Base-by-base conservation (phyloP, 306 rosid genomes). In the Arachis stenosperma region DNA sequence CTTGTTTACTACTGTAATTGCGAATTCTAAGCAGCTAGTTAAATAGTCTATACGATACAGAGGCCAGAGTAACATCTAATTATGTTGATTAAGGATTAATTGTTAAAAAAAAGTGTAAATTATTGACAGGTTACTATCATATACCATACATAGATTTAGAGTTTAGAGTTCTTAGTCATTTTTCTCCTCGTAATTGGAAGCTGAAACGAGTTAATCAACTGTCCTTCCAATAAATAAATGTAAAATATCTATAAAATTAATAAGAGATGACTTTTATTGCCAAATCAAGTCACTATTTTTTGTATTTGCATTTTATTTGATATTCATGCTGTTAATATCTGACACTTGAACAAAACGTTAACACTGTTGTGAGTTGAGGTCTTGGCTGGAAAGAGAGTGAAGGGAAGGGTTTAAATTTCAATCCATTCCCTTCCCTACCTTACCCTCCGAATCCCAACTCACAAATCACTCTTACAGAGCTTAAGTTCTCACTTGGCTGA, bases 401-500 rank as follows among this genome's bases (percentile, higher is more conserved):
- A 33, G 37, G 37, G 37, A 33, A 33, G 37, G 37, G 37, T 33
- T 33, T 33, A 33, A 33, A 33, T 33, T 33, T 33, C 37, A 33
- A 33, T 2, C 37, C 37, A 33, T 33, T 33, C 37, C 37, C 4
- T 33, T 33, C 37, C 37, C 37, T 33, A 33, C 37, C 37, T 33
- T 33, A 33, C 37, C 37, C 37, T 33, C 37, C 37, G 4, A 33
- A 33, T 33, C 37, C 37, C 37, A 33, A 33, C 37, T 33, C 37
- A 33, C 37, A 33, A 33, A 33, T 33, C 37, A 33, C 37, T 30
- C 55, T 73, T 84, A 64, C 86, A 89, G 97, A 75, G 80, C 81
- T 80, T 91, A 70, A 74, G 83, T 59, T 67, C 69, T 70, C 86
- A 81, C 67, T 79, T 91, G 86, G 80, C 84, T 15, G 84, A 76